Base-by-base conservation (phyloP, 192 early-diverging fungal species). In the Cladochytrium replicatum region DNA sequence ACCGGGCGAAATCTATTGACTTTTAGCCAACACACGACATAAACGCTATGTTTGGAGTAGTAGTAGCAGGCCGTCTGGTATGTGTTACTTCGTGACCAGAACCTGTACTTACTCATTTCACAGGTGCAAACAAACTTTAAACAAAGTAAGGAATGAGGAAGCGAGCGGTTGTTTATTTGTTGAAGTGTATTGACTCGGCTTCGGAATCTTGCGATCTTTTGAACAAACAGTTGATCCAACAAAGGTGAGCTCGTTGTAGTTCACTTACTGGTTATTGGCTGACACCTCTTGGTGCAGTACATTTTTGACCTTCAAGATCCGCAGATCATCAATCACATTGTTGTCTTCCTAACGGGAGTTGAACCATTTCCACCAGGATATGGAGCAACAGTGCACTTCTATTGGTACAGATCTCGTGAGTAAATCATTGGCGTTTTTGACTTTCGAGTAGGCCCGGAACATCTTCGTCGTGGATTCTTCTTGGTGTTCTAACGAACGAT, bases 31-130 rank as follows among this genome's bases (percentile, higher is more conserved):
- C n/a, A n/a, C n/a, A n/a, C n/a, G n/a, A n/a, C n/a, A n/a, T n/a
- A n/a, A n/a, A n/a, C n/a, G n/a, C 41, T 34, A 91, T 92, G 91
- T 92, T 92, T 73, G 92, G 92, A 3, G 88, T 86, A 60, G 92
- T 95, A 51, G 80, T 88, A 19, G 89, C 89, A 4, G 92, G 92
- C 19, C 75, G 92, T 25, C 70, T 89, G 48, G 82, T 83, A 64
- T 42, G 49, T 9, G 29, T 19, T 17, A 8, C 1, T 11, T 0
- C 0, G 25, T 1, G 8, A 8, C 1, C 7, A 28, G 1, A 7
- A 15, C 5, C 4, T 30, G 2, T 9, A 25, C 9, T 4, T 13
- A n/a, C 17, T 4, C 37, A 26, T 26, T 40, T 22, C 22, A 44
- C 29, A 84, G 83, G 86, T 91, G 13, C 89, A 91, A 65, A 92